Conservation (phyloP, 306 rosid genomes). For the Clitoria ternatea region DNA sequence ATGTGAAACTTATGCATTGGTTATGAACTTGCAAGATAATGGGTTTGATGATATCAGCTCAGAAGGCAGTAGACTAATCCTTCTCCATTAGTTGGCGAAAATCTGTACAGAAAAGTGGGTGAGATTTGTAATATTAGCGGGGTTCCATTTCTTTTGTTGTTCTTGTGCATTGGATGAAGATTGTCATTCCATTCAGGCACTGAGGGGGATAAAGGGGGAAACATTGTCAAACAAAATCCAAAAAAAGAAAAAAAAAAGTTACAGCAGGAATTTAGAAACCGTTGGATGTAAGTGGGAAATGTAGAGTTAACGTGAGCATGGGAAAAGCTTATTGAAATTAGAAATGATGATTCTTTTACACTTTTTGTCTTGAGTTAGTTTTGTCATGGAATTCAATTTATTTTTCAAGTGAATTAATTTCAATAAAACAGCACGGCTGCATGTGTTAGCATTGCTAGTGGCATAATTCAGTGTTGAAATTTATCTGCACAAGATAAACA, state of each 20-base stretch:
- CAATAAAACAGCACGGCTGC: slow-evolving; percentile 9
- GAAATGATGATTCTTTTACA: slow-evolving; percentile 60
- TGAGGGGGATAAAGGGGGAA: neutral
- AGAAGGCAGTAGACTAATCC: slow-evolving; percentile 26
- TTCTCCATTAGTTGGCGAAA: slow-evolving; percentile 46
- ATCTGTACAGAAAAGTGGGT: slow-evolving; percentile 82
- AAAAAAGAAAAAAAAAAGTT: neutral
- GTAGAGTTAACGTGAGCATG: slow-evolving; percentile 66
- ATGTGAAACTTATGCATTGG: slow-evolving; percentile 22
- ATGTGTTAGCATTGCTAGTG: neutral
- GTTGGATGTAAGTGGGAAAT: slow-evolving; percentile 66
- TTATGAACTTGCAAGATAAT: slow-evolving; percentile 27
- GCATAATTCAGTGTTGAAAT: neutral
- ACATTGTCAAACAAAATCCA: slow-evolving; percentile 41
- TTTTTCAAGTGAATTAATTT: neutral
- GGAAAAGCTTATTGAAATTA: slow-evolving; percentile 61
- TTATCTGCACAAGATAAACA: neutral
- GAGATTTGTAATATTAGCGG: slow-evolving; percentile 76
- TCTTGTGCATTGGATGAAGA: slow-evolving; percentile 53
- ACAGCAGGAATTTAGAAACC: slow-evolving; percentile 62
- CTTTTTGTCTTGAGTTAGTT: slow-evolving; percentile 18
- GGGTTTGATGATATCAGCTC: slow-evolving; percentile 33
- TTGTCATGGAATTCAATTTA: slow-evolving; percentile 16
- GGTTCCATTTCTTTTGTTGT: slow-evolving; percentile 58
- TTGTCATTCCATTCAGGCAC: slow-evolving; percentile 44